Evolutionary conservation across 768 basidiomycete genomes (phyloP).

Genomic region (Hebeloma cylindrosporum): DNA sequence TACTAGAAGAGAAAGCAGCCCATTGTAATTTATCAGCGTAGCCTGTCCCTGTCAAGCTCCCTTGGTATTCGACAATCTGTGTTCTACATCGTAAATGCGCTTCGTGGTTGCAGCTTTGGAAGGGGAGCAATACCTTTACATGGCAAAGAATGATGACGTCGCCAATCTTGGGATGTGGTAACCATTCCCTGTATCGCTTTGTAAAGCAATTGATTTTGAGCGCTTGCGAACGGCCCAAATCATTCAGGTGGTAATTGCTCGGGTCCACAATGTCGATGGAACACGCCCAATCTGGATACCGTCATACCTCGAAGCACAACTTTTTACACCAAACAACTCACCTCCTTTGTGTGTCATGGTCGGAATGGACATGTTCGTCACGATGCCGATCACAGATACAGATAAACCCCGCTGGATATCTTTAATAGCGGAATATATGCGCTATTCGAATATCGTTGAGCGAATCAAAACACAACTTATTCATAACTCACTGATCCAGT

Average conservation of each 20-base stretch:
- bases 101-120: background rate
- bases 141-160: constrained; percentile 52
- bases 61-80: constrained; percentile 36
- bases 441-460: constrained; percentile 10
- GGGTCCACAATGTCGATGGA: constrained; percentile 53
- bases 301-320: background rate
- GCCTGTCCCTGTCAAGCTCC: constrained; percentile 39
- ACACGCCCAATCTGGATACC: constrained; percentile 44
- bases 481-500: constrained; percentile 5
- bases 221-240: constrained; percentile 20
- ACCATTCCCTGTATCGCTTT: constrained; percentile 43
- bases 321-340: constrained; percentile 24
- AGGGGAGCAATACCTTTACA: constrained; percentile 42
- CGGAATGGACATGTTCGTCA: constrained; percentile 18
- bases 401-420: constrained; percentile 6
- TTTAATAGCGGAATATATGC: constrained; percentile 17
- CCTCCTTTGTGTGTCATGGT: constrained; percentile 15
- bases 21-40: constrained; percentile 50
- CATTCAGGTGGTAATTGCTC: constrained; percentile 38
- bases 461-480: no score
- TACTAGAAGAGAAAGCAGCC: constrained; percentile 50
- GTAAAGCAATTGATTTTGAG: constrained; percentile 53
- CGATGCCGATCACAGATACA: constrained; percentile 26
- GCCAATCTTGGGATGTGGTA: constrained; percentile 48
- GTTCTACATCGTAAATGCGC: background rate